Base-by-base conservation (phyloP, 2,329 filamentous ascomycete genomes). In the Chaetoscypha palmicola region DNA sequence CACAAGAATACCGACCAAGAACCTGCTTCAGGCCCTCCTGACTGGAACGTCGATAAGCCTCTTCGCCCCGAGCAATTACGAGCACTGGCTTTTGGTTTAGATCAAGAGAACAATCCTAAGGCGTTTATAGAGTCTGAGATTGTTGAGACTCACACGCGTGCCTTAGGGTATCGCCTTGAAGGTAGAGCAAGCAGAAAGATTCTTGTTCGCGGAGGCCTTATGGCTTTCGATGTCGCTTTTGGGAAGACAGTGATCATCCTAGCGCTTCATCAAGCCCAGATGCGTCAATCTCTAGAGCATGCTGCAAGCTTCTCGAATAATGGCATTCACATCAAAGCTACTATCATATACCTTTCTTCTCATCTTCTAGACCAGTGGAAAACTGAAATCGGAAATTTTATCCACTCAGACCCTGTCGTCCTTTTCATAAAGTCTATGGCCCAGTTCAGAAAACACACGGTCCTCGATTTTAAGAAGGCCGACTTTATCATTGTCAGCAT, bases 201-300 rank as follows among this genome's bases (percentile, higher is more conserved):
- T 41, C 26, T 47, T 23, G 49, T 80, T 31, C 70, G 68, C 14
- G 80, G 81, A 10, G 81, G 80, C 4, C 68, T 84, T 14, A 65
- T 83, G 24, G 79, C 79, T 2, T 78, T 83, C 54, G 68, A 76
- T 34, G 77, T 82, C 24, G 79, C 77, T 0, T 84, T 80, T 55
- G 81, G 81, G 0, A 85, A 86, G 54, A 85, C 81, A 0, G 72
- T 78, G 1, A 72, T 74, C 0, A 72, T 71, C 2, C 65, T 84
- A 10, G 77, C 69, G 1, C 60, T 83, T 7, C 70, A 82, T 22
- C 66, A 75, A 26, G 59, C 63, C 3, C 67, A 36, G 17, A 72
- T 34, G 66, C 67, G 22, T 47, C 62, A 33, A 54, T 5, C 20
- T 39, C 1, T 11, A 14, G 16, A 37, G 7, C 24, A 31, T 21